Evolutionary conservation across 176 grass and related monocot species (phyloP).

Genomic region (Musa beccarii): DNA sequence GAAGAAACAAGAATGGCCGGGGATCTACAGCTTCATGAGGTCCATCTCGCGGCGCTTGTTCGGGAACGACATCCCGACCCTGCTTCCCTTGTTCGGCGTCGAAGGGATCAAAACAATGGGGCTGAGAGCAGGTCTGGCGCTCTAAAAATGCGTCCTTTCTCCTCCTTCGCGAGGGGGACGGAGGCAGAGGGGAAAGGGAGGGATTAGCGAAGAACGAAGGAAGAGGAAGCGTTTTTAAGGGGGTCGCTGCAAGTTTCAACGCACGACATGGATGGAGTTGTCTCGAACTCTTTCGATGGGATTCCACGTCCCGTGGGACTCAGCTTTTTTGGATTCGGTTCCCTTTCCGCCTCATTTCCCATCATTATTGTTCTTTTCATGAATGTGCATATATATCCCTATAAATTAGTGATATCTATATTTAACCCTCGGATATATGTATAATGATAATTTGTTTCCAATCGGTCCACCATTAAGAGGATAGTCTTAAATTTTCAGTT

Average conservation of each 20-base stretch:
- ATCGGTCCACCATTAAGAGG: too few relatives aligned
- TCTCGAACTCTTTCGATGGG: too few relatives aligned
- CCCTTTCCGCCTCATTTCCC: background rate
- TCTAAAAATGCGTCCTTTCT: conserved; percentile 36
- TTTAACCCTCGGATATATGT: too few relatives aligned
- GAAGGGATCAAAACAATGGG: conserved; percentile 24
- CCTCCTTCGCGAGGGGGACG: conserved; percentile 28
- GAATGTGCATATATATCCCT: too few relatives aligned
- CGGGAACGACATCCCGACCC: conserved; percentile 59
- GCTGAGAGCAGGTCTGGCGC: conserved; percentile 18
- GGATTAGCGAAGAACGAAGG: background rate
- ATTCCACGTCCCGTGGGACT: background rate
- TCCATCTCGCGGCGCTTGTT: conserved; percentile 99
- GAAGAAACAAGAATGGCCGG: conserved; percentile 13
- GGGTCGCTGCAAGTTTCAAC: background rate
- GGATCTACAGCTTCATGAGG: conserved; percentile 93
- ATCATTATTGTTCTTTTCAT: too few relatives aligned
- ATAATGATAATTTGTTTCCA: too few relatives aligned
- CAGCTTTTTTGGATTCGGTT: background rate
- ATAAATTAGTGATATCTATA: too few relatives aligned
- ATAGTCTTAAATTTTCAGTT: too few relatives aligned
- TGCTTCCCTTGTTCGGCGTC: background rate
- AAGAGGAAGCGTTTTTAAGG: background rate
- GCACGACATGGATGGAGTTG: too few relatives aligned
- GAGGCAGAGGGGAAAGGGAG: conserved; percentile 14